Evolutionary conservation across 345 rosid species (phyloP), one percentile per base, ranked within the genome.

Genomic region (Linum lewisii): DNA sequence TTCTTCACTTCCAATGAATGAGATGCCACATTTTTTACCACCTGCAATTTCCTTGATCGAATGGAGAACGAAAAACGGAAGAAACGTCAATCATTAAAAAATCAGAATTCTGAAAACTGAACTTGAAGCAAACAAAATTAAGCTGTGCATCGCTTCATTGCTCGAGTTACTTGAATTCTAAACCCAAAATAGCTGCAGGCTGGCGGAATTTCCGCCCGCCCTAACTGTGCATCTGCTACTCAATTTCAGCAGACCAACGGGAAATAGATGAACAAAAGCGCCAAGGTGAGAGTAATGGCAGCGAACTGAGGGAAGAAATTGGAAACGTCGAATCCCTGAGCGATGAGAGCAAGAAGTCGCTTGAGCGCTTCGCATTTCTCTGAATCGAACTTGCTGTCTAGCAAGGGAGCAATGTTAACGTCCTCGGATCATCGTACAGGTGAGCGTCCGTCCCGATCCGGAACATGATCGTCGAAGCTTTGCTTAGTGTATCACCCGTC

Each of bases 361-460:
- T 89, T 93, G 34, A 93, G 90, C 60, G 99, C 99, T 71, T 89
- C 95, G 72, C 90, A 85, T 64, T 83, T 93, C 86, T 89, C 97
- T 9, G 94, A 83, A 69, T 93, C 97, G 73, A 82, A 93, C 75
- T 79, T 84, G 88, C 94, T 85, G 36, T 93, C 99, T 24, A 93
- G 89, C 60, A 89, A 78, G 21, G 93, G 82, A 16, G 80, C 88
- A 63, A 93, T 83, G 77, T 66, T 85, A 37, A 89, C 95, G 60
- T 89, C 99, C 36, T 93, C 0, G 95, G 97, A 78, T 89, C 97
- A 64, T 93, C 97, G 70, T 93, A 93, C 18, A 93, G 84, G 81
- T 93, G 99, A 8, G 99, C 99, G 61, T 89, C 95, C 21, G 97
- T 87, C 37, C 97, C 97, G 70, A 93, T 82, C 61, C 99, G 83